Evolutionary conservation across 2,329 filamentous ascomycete species (phyloP).

Genomic region (Sporothrix pallida): DNA sequence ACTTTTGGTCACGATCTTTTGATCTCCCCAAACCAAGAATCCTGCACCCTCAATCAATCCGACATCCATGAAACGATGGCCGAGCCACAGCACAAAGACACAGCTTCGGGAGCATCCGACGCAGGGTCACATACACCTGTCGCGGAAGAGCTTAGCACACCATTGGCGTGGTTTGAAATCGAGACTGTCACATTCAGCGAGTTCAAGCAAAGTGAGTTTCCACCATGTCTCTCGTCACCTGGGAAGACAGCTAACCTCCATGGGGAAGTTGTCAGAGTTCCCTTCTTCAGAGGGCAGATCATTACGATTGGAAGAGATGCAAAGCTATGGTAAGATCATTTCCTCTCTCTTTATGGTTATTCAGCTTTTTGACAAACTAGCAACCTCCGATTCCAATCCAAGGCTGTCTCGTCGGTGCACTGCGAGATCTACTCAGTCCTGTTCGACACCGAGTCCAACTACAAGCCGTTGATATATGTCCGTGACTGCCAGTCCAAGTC

Average conservation of each 20-base stretch:
- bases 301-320: constrained; percentile 43
- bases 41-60: too few relatives aligned
- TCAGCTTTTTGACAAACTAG: constrained; percentile 40
- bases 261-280: constrained; percentile 34
- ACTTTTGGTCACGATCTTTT: background rate
- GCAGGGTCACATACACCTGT: background rate
- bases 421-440: constrained; percentile 62
- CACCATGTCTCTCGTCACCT: background rate
- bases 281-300: constrained; percentile 30
- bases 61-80: background rate
- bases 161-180: constrained; percentile 34
- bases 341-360: background rate
- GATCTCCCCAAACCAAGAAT: too few relatives aligned
- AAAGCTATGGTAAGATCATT: constrained; percentile 39
- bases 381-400: constrained; percentile 50
- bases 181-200: constrained; percentile 32
- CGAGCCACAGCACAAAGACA: background rate
- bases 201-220: constrained; percentile 35
- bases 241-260: background rate
- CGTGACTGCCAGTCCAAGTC: constrained; percentile 61
- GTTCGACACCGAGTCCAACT: constrained; percentile 49
- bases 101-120: background rate
- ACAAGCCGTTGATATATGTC: constrained; percentile 54
- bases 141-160: background rate
- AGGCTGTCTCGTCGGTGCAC: constrained; percentile 57